These are phyloP conservation scores for Rhazya stricta DNA, from an alignment of 257 asterid species.

Conservation along the genomic window DNA sequence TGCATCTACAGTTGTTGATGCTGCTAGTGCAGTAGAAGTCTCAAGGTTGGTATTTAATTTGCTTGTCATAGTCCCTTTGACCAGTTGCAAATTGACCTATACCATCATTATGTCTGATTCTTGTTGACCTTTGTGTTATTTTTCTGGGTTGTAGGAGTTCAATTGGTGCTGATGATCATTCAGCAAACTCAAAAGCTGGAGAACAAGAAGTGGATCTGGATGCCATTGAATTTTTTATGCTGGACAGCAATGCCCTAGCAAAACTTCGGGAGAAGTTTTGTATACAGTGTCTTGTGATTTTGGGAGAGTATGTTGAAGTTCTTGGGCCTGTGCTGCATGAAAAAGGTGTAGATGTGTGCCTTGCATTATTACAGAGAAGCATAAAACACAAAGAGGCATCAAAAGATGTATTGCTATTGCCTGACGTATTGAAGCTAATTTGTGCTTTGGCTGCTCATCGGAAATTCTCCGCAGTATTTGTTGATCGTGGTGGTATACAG, in stretches of 20 bases:
- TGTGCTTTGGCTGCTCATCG: constrained; percentile 95
- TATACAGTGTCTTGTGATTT: constrained; percentile 79
- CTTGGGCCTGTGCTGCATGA: constrained; percentile 98
- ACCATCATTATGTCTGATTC: background rate
- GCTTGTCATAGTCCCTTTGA: constrained; percentile 16
- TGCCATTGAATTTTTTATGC: constrained; percentile 46
- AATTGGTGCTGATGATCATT: constrained; percentile 42
- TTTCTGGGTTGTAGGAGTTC: constrained; percentile 42
- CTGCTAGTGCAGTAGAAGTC: constrained; percentile 67
- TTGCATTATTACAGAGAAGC: constrained; percentile 69
- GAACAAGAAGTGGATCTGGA: constrained; percentile 60
- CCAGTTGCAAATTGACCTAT: background rate
- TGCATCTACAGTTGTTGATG: constrained; percentile 87
- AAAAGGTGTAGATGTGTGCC: constrained; percentile 95
- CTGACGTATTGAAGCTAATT: constrained; percentile 82
- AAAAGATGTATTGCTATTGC: constrained; percentile 41
- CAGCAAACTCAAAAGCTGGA: constrained; percentile 39
- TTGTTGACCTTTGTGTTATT: constrained; percentile 1
- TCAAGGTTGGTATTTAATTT: constrained; percentile 49
- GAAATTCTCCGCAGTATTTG: constrained; percentile 84
- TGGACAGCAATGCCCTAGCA: constrained; percentile 67
- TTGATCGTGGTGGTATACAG: constrained; percentile 94
- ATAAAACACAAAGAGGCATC: constrained; percentile 62
- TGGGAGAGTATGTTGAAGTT: constrained; percentile 98
- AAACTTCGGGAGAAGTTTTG: constrained; percentile 87